These are phyloP conservation scores for Ciborinia camelliae DNA, from an alignment of 2,329 filamentous ascomycete species.

Conservation along the genomic window DNA sequence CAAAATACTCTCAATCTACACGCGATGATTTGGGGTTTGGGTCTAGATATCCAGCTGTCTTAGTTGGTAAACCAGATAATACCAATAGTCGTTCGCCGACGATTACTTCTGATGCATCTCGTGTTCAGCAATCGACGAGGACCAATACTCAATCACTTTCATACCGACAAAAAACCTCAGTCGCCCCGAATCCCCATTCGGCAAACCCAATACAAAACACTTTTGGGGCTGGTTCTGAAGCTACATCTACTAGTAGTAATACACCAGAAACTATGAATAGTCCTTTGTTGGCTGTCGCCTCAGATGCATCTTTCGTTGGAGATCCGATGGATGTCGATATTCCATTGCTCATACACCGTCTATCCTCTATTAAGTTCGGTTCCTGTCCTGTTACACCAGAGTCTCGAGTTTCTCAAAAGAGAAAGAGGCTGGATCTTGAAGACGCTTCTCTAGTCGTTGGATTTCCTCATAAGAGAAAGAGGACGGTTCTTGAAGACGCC, in stretches of 20 bases:
- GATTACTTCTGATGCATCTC: neutral
- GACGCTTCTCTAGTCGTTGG: too few relatives aligned
- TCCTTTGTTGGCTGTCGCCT: neutral
- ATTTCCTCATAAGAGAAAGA: too few relatives aligned
- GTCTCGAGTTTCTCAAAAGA: too few relatives aligned
- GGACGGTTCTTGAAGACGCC: too few relatives aligned
- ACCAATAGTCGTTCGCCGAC: neutral
- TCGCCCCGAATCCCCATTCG: too few relatives aligned
- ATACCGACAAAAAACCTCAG: fast-evolving
- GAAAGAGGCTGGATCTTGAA: too few relatives aligned
- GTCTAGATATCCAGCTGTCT: neutral
- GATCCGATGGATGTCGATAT: neutral
- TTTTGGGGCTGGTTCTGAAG: neutral
- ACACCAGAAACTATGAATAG: neutral
- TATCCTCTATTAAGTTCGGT: too few relatives aligned
- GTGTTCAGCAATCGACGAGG: neutral
- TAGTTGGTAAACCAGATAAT: too few relatives aligned
- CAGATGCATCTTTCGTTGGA: neutral
- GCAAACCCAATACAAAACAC: too few relatives aligned
- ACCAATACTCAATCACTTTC: neutral
- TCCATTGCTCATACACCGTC: neutral
- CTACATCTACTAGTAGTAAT: neutral
- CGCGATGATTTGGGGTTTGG: too few relatives aligned
- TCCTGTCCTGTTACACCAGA: too few relatives aligned
- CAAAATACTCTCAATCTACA: too few relatives aligned